Evolutionary conservation across 352 stramenopile species (phyloP).

Genomic region (Phytophthora citrophthora): DNA sequence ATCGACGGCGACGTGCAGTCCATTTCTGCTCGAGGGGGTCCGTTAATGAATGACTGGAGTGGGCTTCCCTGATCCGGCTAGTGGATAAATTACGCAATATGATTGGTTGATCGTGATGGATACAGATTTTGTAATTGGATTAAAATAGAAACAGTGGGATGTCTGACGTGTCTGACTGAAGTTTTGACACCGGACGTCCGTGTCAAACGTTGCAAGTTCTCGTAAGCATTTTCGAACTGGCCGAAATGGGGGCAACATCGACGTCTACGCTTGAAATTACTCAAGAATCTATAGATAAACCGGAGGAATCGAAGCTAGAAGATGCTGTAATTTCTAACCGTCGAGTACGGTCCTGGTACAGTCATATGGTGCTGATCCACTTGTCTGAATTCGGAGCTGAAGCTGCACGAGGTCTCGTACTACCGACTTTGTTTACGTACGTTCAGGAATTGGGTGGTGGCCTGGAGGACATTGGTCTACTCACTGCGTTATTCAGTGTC

Average conservation of each 20-base stretch:
- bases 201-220: constrained; percentile 12
- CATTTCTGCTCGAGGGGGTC: constrained; percentile 36
- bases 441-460: constrained; percentile 59
- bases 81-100: background rate
- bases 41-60: constrained; percentile 32
- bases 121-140: constrained; percentile 13
- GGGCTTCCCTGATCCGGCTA: too few relatives aligned
- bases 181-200: constrained; percentile 22
- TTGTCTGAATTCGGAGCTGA: constrained; percentile 69
- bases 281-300: constrained; percentile 4
- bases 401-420: constrained; percentile 59
- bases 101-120: constrained; percentile 15
- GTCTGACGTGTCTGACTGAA: constrained; percentile 20
- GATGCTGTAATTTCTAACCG: background rate
- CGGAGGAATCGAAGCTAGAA: constrained; percentile 1
- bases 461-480: constrained; percentile 57
- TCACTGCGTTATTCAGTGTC: constrained; percentile 72
- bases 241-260: constrained; percentile 9
- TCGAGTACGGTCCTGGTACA: constrained; percentile 49
- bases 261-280: constrained; percentile 6
- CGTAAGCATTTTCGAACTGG: background rate
- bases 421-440: constrained; percentile 78
- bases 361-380: constrained; percentile 63
- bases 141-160: constrained; percentile 29
- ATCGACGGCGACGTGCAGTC: constrained; percentile 78